Evolutionary conservation across 768 basidiomycete species (phyloP).

Genomic region (Exidia glandulosa): DNA sequence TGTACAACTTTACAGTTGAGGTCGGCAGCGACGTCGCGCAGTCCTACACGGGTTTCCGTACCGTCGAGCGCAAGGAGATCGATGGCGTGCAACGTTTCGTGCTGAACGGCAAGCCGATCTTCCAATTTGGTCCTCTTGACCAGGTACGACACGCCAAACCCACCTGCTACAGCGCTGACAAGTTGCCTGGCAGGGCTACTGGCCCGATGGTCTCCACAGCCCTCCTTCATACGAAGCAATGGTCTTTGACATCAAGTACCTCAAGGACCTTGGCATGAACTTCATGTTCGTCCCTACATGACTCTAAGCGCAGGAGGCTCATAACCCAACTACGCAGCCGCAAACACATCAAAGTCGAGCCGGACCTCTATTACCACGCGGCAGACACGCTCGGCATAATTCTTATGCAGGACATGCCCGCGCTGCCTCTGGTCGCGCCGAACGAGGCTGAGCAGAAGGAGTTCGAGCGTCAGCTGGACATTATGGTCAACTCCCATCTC

Average conservation of each 20-base stretch:
- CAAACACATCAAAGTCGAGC: background rate
- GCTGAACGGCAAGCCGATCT: background rate
- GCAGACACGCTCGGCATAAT: background rate
- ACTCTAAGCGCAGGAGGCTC: background rate
- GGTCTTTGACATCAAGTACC: background rate
- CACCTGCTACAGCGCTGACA: background rate
- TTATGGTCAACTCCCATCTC: background rate
- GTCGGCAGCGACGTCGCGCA: background rate
- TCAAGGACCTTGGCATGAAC: background rate
- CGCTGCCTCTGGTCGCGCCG: background rate
- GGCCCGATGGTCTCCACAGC: background rate
- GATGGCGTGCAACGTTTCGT: background rate
- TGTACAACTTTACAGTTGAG: background rate
- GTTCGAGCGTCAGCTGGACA: background rate
- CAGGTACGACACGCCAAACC: background rate
- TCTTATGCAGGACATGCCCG: background rate
- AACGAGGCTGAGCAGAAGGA: background rate
- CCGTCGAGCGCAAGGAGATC: background rate
- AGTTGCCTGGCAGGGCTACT: background rate
- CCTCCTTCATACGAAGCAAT: background rate
- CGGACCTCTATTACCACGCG: background rate
- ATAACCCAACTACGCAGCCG: background rate
- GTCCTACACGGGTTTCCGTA: background rate
- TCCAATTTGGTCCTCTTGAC: background rate
- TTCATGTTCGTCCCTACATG: background rate